Conservation (phyloP, 2,329 filamentous ascomycete species). For the Phaeophleospora eucalypticola region DNA sequence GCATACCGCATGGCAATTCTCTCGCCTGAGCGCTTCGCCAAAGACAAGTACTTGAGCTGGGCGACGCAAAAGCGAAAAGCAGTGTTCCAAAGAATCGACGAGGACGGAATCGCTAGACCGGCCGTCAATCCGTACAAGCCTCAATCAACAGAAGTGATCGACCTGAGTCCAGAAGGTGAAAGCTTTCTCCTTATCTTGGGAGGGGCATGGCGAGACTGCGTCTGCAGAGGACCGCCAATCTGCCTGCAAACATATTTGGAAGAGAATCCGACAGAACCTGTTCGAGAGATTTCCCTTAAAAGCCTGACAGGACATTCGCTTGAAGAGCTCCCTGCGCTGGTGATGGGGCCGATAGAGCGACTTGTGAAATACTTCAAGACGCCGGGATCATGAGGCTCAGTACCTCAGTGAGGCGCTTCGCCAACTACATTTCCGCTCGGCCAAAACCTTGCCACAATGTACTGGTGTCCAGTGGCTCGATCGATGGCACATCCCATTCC, state of each 20-base stretch:
- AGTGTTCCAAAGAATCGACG: conserved; percentile 35
- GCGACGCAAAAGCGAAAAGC: conserved; percentile 39
- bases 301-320: background rate
- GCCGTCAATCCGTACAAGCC: conserved; percentile 43
- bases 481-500: conserved; percentile 3
- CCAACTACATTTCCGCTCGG: conserved; percentile 1
- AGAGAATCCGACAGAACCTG: background rate
- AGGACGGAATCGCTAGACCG: conserved; percentile 37
- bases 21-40: conserved; percentile 35
- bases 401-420: background rate
- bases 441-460: conserved; percentile 3
- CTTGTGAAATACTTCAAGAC: background rate
- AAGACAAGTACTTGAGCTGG: conserved; percentile 39
- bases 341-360: background rate
- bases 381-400: background rate
- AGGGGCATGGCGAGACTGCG: conserved; percentile 42
- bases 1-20: conserved; percentile 45
- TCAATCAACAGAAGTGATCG: conserved; percentile 19
- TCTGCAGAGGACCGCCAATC: conserved; percentile 17
- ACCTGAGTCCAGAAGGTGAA: conserved; percentile 41
- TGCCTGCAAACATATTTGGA: background rate
- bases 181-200: conserved; percentile 43
- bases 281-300: background rate
- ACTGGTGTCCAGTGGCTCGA: background rate
- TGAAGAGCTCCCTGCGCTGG: background rate